These are phyloP conservation scores for Ustilago xerochloae DNA, from an alignment of 1,284 basidiomycete species.

Conservation along the genomic window DNA sequence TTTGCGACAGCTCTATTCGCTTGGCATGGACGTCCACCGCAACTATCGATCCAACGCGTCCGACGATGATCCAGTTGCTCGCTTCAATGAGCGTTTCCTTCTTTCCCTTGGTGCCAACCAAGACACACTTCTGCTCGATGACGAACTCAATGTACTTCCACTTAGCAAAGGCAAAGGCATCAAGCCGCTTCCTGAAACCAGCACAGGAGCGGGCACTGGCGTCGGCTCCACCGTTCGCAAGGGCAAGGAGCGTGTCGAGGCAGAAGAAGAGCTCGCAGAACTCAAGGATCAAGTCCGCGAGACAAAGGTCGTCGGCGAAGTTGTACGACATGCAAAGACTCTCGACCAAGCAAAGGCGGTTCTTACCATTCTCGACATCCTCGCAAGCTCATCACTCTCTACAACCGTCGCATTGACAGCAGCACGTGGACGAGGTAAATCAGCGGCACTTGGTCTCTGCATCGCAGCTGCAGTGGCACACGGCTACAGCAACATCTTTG, in stretches of 20 bases:
- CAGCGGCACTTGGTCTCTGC: slow-evolving; percentile 91
- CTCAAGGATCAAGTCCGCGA: slow-evolving; percentile 84
- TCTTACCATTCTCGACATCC: slow-evolving; percentile 64
- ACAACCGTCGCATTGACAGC: slow-evolving; percentile 96
- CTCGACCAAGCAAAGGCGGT: slow-evolving; percentile 77
- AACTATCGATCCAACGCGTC: slow-evolving; percentile 87
- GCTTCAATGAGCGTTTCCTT: slow-evolving; percentile 96
- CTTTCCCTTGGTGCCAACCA: slow-evolving; percentile 77
- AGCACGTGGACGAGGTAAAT: slow-evolving; percentile 94
- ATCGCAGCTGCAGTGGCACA: slow-evolving; percentile 92
- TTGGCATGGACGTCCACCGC: slow-evolving; percentile 83
- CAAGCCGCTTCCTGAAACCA: slow-evolving; percentile 74
- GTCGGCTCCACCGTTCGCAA: slow-evolving; percentile 70
- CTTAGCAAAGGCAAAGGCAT: slow-evolving; percentile 97
- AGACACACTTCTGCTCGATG: slow-evolving; percentile 93
- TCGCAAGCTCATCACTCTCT: slow-evolving; percentile 74
- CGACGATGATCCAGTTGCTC: slow-evolving; percentile 86
- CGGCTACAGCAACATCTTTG: slow-evolving; percentile 97
- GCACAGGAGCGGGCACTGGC: slow-evolving; percentile 43
- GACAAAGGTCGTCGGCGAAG: slow-evolving; percentile 87
- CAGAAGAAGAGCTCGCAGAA: slow-evolving; percentile 77
- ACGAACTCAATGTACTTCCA: slow-evolving; percentile 97
- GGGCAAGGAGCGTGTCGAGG: slow-evolving; percentile 72
- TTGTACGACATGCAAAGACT: slow-evolving; percentile 91
- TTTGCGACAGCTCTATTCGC: slow-evolving; percentile 89